Evolutionary conservation across 2,329 filamentous ascomycete genomes (phyloP).

Genomic region (Aspergillus eucalypticola): DNA sequence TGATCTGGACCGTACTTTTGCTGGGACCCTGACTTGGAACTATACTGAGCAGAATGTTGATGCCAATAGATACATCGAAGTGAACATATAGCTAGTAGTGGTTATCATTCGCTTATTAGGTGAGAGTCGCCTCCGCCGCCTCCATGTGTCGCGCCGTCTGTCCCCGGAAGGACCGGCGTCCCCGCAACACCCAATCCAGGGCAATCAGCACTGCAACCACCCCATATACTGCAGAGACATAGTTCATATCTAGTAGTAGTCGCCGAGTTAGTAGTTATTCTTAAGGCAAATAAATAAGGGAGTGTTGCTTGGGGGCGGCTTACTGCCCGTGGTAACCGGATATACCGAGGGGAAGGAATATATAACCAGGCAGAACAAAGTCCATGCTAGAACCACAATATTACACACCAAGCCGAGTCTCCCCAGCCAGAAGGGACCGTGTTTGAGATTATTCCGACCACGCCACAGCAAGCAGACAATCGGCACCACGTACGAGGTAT

Average conservation of each 20-base stretch:
- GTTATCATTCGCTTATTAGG: too few relatives aligned
- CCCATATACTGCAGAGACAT: slow-evolving; percentile 36
- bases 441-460: slow-evolving; percentile 45
- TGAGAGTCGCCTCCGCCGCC: background rate
- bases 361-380: slow-evolving; percentile 36
- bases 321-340: slow-evolving; percentile 33
- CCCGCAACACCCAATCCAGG: slow-evolving; percentile 34
- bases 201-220: slow-evolving; percentile 32
- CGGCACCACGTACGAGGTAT: slow-evolving; percentile 50
- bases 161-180: slow-evolving; percentile 28
- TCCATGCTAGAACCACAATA: slow-evolving; percentile 47
- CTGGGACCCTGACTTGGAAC: background rate
- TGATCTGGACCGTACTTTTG: background rate
- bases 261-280: background rate
- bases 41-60: background rate
- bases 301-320: slow-evolving; percentile 13
- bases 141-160: slow-evolving; percentile 18
- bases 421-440: slow-evolving; percentile 51
- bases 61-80: background rate
- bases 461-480: slow-evolving; percentile 47
- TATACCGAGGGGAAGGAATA: slow-evolving; percentile 37
- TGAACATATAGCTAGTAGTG: background rate
- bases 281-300: background rate
- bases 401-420: slow-evolving; percentile 45
- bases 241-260: slow-evolving; percentile 37